Evolutionary conservation across 78 protist genomes (phyloP), one percentile per base, ranked within the genome.

Genomic region (Pirum gemmata): DNA sequence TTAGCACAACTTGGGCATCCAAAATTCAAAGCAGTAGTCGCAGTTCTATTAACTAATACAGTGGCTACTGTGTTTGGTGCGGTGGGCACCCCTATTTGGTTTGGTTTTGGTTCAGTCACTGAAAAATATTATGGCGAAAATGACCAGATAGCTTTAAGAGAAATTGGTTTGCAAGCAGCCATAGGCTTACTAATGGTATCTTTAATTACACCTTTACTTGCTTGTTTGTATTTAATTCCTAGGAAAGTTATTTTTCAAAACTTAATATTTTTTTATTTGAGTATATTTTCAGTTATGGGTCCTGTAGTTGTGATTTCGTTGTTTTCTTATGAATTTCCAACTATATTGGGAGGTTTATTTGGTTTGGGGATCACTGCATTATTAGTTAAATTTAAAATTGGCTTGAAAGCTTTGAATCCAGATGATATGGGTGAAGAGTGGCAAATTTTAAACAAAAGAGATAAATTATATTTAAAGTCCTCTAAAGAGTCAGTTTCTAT

Each of bases 41-140:
- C 86, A 18, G 86, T 82, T 21, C 88, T 84, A 29, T 39, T 84
- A 31, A 84, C 88, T 38, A 84, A 84, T 76, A 84, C 88, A 25
- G 34, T 84, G 2, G 88, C 88, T 13, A 84, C 88, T 21, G 88
- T 84, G 8, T 84, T 84, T 51, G 88, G 88, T 8, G 88, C 88
- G 5, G 88, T 84, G 37, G 88, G 88, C 8, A 84, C 88, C 2
- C 88, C 88, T 75, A 84, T 84, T 38, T 84, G 88, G 88, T 84
- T 26, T 38, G 88, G 88, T 34, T 13, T 84, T 51, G 88, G 88
- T 21, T 27, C 88, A 31, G 61, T 84, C 21, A 73, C n/a, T 8
- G 86, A 82, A n/a, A 39, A 41, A 36, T 82, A 82, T 61, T 82
- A 82, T 35, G 79, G 36, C 35, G 86, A 61, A 61, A 73, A 82